Conservation (phyloP, 1,284 basidiomycete species). For the Cerrena zonata region DNA sequence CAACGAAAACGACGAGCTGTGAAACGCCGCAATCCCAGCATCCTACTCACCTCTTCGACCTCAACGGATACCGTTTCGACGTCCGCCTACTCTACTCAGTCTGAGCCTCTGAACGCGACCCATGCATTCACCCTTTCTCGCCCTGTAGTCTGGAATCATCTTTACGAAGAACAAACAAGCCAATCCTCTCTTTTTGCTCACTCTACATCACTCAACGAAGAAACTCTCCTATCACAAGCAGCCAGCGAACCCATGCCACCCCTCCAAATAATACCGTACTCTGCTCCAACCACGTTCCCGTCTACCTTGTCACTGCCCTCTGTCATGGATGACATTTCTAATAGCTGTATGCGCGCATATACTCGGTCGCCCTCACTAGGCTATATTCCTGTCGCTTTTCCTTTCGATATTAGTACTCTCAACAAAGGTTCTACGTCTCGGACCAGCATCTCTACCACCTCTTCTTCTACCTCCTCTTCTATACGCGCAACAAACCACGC, state of each 20-base stretch:
- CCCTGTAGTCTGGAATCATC: too few species aligned
- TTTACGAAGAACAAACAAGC: too few species aligned
- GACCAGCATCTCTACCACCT: neutral
- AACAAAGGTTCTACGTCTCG: neutral
- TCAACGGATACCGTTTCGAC: neutral
- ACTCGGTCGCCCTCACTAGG: constrained; percentile 3
- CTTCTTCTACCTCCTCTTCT: neutral
- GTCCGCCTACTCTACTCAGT: neutral
- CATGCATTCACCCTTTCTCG: too few species aligned
- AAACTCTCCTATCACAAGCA: too few species aligned
- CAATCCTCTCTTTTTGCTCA: too few species aligned
- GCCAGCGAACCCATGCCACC: too few species aligned
- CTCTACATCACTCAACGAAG: too few species aligned
- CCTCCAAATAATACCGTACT: neutral
- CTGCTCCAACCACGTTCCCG: neutral
- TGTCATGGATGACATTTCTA: neutral
- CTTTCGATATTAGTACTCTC: neutral
- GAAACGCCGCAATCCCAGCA: neutral
- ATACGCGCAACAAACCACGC: neutral
- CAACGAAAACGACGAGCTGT: neutral
- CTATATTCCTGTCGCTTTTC: constrained; percentile 1
- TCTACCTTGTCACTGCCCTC: neutral
- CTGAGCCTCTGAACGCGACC: too few species aligned
- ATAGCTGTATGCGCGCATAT: neutral
- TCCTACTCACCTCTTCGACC: too few species aligned